Base-by-base conservation (phyloP, 495 filamentous ascomycete genomes). In the Podospora fimiseda region DNA sequence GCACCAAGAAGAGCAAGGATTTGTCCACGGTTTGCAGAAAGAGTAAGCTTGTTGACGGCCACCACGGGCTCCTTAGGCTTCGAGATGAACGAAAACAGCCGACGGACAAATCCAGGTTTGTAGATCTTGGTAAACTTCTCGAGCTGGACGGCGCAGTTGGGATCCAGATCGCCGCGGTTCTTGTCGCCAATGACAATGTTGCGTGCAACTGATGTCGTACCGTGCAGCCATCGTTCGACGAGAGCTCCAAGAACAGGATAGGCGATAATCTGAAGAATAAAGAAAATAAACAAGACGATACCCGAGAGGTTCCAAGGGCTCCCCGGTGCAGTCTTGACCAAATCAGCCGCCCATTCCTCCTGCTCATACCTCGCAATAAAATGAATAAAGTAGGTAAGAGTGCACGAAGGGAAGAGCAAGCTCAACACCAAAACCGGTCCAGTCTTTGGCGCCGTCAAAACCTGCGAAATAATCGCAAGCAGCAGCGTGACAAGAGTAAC, bases 1-100 rank as follows among this genome's bases (percentile, higher is more conserved):
- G 89, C 88, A 15, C 90, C 89, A 2, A 95, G 75, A 1, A 95
- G 71, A 2, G 89, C 86, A 59, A 87, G 76, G 30, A 95, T 92
- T 60, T 92, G 82, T 0, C 90, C 89, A 50, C 82, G 80, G 15
- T 79, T 69, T 7, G 87, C 82, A 18, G 70, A 73, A 16, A 95
- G 67, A 3, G 78, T 79, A 18, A 95, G 70, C 38, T 78, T 61
- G 49, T 88, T 71, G 16, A 95, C 90, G 2, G 90, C 90, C 9
- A 83, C 63, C 1, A 94, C 88, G 2, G 77, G 78, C 15, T 83
- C 76, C 42, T 74, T 77, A 7, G 71, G 74, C 52, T 75, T 77
- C 55, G 77, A 63, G 63, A 77, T 55, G 27, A 74, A 77, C 1
- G 77, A 73, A 53, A 89, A 80, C 16, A 78, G 51, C 13, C 79